Percentiles rank a stretch among this genome's conserved stretches.
phyloP scores from a whole-genome alignment of 306 rosid genomes.

The Aeschynomene evenia region DNA sequence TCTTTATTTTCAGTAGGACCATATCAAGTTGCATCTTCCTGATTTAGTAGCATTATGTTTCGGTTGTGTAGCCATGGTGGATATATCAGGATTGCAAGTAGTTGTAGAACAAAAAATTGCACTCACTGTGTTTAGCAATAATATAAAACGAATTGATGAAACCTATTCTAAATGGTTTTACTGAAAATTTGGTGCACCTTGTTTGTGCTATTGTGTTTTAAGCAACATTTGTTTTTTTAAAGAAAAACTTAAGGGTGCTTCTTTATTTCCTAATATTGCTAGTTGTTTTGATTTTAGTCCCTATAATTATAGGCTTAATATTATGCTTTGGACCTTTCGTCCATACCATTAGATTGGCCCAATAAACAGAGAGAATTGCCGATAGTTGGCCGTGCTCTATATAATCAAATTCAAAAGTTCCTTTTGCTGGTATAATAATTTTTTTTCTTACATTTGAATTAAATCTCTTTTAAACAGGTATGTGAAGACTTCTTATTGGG shows the following conservation, averaged over 20 bases:
- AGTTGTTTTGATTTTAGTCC: no score
- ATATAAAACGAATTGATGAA: no score
- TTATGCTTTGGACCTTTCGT: no score
- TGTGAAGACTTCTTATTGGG: slow-evolving; percentile 57
- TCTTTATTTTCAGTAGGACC: no score
- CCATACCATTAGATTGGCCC: not conserved
- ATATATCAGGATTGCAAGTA: no score
- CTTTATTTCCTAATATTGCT: not conserved
- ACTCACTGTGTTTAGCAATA: no score
- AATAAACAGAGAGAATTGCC: not conserved
- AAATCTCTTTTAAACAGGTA: slow-evolving; percentile 38
- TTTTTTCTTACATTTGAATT: not conserved
- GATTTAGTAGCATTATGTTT: no score
- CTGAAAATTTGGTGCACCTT: not conserved
- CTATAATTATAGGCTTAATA: no score
- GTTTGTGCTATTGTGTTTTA: not conserved
- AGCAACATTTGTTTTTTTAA: not conserved
- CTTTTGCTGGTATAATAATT: not conserved
- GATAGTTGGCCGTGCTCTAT: not conserved
- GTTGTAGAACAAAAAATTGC: no score
- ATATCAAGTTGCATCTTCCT: no score
- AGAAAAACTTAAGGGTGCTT: no score
- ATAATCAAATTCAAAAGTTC: not conserved
- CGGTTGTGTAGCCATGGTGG: no score
- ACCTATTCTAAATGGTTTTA: not conserved